Evolutionary conservation across 2,329 filamentous ascomycete species (phyloP), one percentile per base, ranked within the genome.

Genomic region (Microcyclospora pomicola): DNA sequence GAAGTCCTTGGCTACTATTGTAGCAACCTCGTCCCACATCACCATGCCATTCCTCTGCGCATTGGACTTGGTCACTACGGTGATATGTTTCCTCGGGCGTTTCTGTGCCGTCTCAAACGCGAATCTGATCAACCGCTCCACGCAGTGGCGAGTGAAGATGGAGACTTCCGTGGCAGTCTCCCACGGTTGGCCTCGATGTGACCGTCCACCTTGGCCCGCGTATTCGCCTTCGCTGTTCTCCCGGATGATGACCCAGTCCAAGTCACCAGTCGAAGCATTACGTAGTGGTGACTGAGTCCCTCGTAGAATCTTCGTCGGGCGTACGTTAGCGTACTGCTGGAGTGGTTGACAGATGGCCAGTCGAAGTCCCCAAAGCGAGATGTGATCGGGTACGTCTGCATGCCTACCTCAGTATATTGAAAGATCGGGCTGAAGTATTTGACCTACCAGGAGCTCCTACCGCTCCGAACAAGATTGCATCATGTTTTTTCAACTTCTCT

Each of bases 311-410:
- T 61, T 52, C 6, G 63, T 66, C 0, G 56, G 79, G 0, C 78
- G 68, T 0, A 82, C 67, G 45, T 81, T 82, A 45, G 78, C 70
- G 49, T 80, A 82, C 50, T 81, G 76, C 42, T 80, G 76, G 33
- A 82, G 67, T 29, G 73, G 68, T 36, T 79, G 74, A 30, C 78
- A 71, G 49, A 82, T 80, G 13, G 75, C 75, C 6, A 82, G 62
- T 32, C 80, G 71, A 24, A 79, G 68, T 6, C 70, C 69, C 78
- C 78, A 82, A 1, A 82, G 69, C 0, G 73, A 73, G 41, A 80
- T 71, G 44, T 81, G 72, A 45, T 82, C 77, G 1, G 77, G 76
- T 0, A 81, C 74, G 19, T 24, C 19, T 24, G 19, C 19, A 24
- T 4, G 7, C 19, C 7, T 24, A 24, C 19, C 19, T 24, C 7